phyloP scores from a whole-genome alignment of 192 early-diverging fungal species.

The Coemansia sp. region DNA sequence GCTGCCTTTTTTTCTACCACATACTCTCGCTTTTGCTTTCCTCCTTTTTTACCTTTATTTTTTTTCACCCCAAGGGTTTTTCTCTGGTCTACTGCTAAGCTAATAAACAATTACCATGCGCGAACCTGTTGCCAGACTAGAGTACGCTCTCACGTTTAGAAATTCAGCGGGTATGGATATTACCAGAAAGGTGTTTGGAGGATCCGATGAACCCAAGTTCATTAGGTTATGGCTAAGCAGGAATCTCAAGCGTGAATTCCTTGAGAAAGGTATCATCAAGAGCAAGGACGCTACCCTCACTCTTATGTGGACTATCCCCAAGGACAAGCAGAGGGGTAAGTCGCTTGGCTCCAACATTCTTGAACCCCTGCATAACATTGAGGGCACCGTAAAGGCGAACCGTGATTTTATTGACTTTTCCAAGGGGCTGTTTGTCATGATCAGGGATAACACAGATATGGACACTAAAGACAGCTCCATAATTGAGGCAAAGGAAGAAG shows the following conservation, averaged over 20 bases:
- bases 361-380: constrained; percentile 6
- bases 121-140: background rate
- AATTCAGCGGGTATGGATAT: background rate
- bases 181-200: constrained; percentile 1
- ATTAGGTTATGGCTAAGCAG: background rate
- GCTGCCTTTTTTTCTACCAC: background rate
- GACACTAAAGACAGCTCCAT: background rate
- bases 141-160: constrained; percentile 1
- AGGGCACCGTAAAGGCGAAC: background rate
- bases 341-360: background rate
- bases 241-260: constrained; percentile 1
- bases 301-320: background rate
- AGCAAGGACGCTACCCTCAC: background rate
- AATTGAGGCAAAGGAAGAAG: background rate
- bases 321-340: background rate
- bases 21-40: background rate
- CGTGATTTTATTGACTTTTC: background rate
- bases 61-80: background rate
- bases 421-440: background rate
- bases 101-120: background rate
- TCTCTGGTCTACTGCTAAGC: background rate
- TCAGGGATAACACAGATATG: background rate
- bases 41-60: background rate
- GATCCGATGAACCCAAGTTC: background rate
- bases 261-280: background rate